A percentile compares a stretch with the other conserved stretches of the same genome.
These are phyloP conservation scores for Helotiales sp. DNA, from an alignment of 2,329 filamentous ascomycete species.

Conservation along the genomic window DNA sequence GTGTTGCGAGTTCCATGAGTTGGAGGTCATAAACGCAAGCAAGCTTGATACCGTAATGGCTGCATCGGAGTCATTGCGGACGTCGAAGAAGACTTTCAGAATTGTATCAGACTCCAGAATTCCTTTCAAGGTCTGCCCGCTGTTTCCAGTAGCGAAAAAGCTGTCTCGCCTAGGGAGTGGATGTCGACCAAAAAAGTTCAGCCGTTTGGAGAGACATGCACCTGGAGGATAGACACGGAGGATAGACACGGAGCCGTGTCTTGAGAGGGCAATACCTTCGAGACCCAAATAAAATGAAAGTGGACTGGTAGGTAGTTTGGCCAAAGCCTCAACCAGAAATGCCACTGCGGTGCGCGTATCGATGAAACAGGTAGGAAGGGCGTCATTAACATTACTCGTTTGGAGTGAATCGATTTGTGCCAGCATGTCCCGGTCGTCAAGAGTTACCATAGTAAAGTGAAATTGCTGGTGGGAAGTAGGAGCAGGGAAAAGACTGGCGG, in stretches of 20 bases:
- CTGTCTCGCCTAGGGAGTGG: conserved; percentile 21
- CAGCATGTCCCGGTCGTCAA: neutral
- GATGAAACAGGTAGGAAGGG: neutral
- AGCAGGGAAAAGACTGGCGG: neutral
- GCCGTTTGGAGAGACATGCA: conserved; percentile 43
- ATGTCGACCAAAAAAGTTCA: conserved; percentile 50
- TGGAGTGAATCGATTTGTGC: neutral
- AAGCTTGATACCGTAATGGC: conserved; percentile 50
- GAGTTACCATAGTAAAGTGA: neutral
- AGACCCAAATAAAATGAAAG: conserved; percentile 50
- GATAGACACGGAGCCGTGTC: conserved; percentile 40
- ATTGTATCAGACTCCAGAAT: conserved; percentile 52
- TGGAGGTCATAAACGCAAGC: conserved; percentile 57
- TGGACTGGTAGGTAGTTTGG: conserved; percentile 15
- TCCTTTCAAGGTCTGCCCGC: conserved; percentile 40
- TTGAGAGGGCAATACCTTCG: conserved; percentile 48
- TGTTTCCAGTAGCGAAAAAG: neutral
- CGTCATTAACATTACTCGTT: neutral
- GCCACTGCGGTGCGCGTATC: neutral
- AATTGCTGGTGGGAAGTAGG: neutral
- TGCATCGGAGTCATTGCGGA: conserved; percentile 63
- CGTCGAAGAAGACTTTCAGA: conserved; percentile 61
- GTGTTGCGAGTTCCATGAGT: conserved; percentile 57
- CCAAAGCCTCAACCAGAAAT: neutral
- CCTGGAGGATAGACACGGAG: conserved; percentile 43